These are phyloP conservation scores for Paracamarosporium sp. DNA, from an alignment of 2,329 filamentous ascomycete species.

Conservation along the genomic window DNA sequence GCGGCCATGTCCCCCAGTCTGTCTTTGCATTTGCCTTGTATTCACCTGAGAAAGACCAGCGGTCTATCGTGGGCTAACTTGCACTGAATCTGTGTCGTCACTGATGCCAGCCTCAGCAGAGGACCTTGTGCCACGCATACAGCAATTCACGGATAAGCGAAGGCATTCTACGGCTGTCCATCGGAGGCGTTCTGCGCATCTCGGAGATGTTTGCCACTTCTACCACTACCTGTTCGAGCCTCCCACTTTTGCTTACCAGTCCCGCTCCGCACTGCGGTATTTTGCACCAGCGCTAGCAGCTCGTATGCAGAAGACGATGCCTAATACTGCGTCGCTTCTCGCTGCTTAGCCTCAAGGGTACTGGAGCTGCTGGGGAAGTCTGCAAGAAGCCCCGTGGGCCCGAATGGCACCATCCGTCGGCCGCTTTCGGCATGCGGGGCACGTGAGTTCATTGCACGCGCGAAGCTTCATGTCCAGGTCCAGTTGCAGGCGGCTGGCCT, in stretches of 20 bases:
- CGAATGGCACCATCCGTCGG: constrained; percentile 1
- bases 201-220: background rate
- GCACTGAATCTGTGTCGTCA: background rate
- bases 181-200: background rate
- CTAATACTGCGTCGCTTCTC: background rate
- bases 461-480: no score
- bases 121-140: no score
- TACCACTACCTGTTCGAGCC: background rate
- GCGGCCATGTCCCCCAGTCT: background rate
- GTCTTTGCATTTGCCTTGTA: background rate
- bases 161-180: background rate
- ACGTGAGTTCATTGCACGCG: background rate
- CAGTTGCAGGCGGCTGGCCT: no score
- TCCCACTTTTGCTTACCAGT: background rate
- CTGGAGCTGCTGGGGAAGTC: background rate
- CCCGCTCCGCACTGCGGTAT: background rate
- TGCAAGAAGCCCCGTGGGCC: background rate
- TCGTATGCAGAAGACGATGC: background rate
- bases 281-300: background rate
- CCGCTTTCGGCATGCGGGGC: background rate
- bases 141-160: background rate
- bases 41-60: background rate
- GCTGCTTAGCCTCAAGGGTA: background rate
- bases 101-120: no score
- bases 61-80: no score